Percentiles rank a stretch among this genome's conserved stretches.
phyloP scores from a whole-genome alignment of 192 early-diverging fungal genomes.

The Anaeromyces robustus region DNA sequence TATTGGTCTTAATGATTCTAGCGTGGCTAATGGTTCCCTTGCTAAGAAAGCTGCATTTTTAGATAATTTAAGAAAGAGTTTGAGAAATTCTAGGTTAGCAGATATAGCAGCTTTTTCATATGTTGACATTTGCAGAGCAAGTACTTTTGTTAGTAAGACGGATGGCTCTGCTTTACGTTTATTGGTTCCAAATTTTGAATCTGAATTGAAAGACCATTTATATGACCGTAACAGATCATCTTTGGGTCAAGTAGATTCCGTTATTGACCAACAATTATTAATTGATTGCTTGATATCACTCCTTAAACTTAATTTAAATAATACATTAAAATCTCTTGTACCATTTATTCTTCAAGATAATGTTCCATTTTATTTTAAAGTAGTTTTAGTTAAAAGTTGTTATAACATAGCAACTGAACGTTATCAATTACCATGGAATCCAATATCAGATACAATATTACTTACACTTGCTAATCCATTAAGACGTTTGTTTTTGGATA shows the following conservation, averaged over 20 bases:
- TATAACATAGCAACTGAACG: constrained; percentile 48
- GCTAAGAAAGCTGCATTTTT: constrained; percentile 24
- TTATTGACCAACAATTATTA: constrained; percentile 67
- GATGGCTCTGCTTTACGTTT: constrained; percentile 43
- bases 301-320: constrained; percentile 60
- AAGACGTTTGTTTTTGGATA: constrained; percentile 45
- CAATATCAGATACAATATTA: constrained; percentile 33
- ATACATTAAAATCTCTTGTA: constrained; percentile 52
- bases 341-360: constrained; percentile 50
- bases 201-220: constrained; percentile 50
- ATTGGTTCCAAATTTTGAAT: constrained; percentile 56
- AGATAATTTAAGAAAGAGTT: constrained; percentile 28
- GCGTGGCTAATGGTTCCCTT: background rate
- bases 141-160: constrained; percentile 43
- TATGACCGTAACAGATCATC: constrained; percentile 38
- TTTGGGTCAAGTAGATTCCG: constrained; percentile 24
- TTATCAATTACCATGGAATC: constrained; percentile 50
- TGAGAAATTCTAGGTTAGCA: constrained; percentile 29
- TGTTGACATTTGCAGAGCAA: constrained; percentile 58
- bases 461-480: constrained; percentile 40
- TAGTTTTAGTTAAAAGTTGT: constrained; percentile 64
- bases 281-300: constrained; percentile 57
- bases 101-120: constrained; percentile 57
- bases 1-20: constrained; percentile 21
- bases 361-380: constrained; percentile 57